Conservation (phyloP, 495 filamentous ascomycete genomes). For the Aspergillus cavernicola region DNA sequence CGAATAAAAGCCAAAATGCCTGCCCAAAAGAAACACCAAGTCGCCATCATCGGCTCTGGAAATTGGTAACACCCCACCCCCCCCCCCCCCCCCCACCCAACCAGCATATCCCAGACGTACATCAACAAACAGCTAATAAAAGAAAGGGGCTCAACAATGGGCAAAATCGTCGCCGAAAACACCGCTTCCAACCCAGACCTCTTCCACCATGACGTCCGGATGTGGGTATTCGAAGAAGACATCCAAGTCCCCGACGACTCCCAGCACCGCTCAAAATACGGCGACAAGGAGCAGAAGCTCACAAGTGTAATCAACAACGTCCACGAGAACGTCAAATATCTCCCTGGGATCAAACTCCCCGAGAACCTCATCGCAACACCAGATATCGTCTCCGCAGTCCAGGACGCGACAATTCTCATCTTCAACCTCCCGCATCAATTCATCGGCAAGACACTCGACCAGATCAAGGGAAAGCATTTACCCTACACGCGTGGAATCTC, state of each 20-base stretch:
- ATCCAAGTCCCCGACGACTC: constrained; percentile 57
- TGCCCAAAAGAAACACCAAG: constrained; percentile 62
- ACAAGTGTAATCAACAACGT: constrained; percentile 76
- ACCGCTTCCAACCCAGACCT: constrained; percentile 63
- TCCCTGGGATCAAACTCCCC: constrained; percentile 71
- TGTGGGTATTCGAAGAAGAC: constrained; percentile 88
- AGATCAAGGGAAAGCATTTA: constrained; percentile 71
- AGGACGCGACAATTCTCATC: constrained; percentile 72
- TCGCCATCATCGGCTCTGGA: constrained; percentile 80
- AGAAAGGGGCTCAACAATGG: constrained; percentile 88
- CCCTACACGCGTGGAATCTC: constrained; percentile 82
- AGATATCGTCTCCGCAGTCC: constrained; percentile 66
- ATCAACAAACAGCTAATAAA: no score
- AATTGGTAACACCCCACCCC: constrained; percentile 64
- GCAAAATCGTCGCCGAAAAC: constrained; percentile 87
- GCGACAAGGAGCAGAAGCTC: constrained; percentile 65
- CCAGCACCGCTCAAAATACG: constrained; percentile 47
- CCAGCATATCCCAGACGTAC: no score
- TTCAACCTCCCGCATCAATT: constrained; percentile 95
- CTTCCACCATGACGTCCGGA: constrained; percentile 77
- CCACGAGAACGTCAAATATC: constrained; percentile 91
- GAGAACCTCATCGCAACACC: constrained; percentile 77
- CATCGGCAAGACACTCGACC: constrained; percentile 71
- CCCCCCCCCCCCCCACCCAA: no score
- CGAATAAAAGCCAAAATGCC: no score